Evolutionary conservation across 2,329 filamentous ascomycete species (phyloP).

Genomic region (Fusarium anthophilum): DNA sequence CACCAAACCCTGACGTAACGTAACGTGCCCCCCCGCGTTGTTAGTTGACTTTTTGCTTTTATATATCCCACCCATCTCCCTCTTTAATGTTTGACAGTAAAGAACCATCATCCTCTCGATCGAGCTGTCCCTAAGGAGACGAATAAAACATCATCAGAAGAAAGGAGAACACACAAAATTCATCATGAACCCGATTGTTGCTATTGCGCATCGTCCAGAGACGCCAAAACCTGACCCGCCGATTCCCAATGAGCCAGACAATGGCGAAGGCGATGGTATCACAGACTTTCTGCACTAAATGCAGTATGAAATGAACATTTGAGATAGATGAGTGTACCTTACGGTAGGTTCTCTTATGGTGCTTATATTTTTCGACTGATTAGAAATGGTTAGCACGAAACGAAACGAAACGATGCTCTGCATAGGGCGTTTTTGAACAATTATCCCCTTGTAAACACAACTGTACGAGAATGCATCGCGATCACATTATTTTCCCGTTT

Average conservation of each 20-base stretch:
- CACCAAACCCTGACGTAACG: constrained; percentile 28
- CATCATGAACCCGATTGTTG: constrained; percentile 15
- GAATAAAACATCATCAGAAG: not conserved
- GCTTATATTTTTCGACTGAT: constrained; percentile 18
- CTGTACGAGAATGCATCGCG: constrained; percentile 6
- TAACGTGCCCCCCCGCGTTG: constrained; percentile 19
- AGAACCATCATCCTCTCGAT: not conserved
- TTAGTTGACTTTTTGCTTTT: constrained; percentile 16
- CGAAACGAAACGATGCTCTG: constrained; percentile 2
- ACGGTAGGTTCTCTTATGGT: constrained; percentile 15
- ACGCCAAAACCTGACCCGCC: constrained; percentile 46
- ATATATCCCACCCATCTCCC: constrained; percentile 17
- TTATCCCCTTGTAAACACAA: not conserved
- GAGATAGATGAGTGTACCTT: not conserved
- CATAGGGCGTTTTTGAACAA: constrained; percentile 14
- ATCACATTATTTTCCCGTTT: not conserved
- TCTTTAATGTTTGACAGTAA: not conserved
- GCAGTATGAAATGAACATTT: not conserved
- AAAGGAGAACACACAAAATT: not conserved
- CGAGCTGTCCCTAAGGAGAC: not conserved
- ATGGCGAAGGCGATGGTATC: constrained; percentile 45
- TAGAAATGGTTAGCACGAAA: constrained; percentile 18
- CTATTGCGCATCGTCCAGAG: constrained; percentile 42
- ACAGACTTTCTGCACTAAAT: constrained; percentile 39
- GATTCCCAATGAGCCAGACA: constrained; percentile 44